Evolutionary conservation across 1,284 basidiomycete genomes (phyloP), one percentile per base, ranked within the genome.

Genomic region (Irpex sp.): DNA sequence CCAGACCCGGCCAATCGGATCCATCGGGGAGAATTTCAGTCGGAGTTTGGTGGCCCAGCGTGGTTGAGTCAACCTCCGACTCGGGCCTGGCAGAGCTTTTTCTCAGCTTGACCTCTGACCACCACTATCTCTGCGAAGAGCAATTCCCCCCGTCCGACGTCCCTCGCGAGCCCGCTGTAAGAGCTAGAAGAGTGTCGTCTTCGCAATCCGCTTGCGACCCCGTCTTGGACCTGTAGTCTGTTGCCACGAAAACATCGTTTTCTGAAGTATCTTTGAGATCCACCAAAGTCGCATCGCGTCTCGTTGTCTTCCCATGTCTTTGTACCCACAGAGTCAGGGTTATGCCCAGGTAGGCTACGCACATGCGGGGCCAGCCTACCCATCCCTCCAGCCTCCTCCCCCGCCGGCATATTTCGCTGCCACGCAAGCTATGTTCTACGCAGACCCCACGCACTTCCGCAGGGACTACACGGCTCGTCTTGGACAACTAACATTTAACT

Each of bases 401-500:
- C 76, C 80, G 48, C 73, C 78, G 12, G 62, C 67, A 10, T 54
- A 18, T 36, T 54, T 28, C 21, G 52, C 19, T 14, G 52, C 33
- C 18, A 33, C 67, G 23, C 71, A 69, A 48, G 70, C 67, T n/a
- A 64, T 67, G 57, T 83, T 81, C 73, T 79, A 82, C 71, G 74
- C 85, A 76, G 89, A 91, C 73, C 84, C 92, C 37, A 82, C 82
- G 70, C 81, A 83, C 39, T 96, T 96, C 75, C 89, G 93, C 67
- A 85, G 85, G 76, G 90, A 93, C 74, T 94, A 90, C 76, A 76
- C 84, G 65, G 75, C 80, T 56, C 89, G 93, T 63, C 86, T 98
- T 62, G 81, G 86, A 69, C 85, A 91, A 67, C 87, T 99, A 64
- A 95, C 89, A 49, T 88, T 96, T 80, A 99, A 99, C 77, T 97